phyloP scores from a whole-genome alignment of 108 stramenopile genomes.

The Seminavis robusta region DNA sequence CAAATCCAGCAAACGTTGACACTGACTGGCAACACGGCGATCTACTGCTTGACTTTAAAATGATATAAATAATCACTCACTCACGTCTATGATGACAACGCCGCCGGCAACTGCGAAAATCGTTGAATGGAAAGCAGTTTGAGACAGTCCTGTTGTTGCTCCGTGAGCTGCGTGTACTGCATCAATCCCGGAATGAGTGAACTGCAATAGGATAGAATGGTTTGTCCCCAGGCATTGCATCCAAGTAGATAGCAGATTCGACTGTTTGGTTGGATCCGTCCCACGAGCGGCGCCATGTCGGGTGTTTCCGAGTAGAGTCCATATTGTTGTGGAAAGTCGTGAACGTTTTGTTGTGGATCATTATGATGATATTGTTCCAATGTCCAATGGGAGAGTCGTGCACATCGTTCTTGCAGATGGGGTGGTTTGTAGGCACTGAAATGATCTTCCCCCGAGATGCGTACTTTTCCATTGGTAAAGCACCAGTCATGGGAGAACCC shows the following conservation, averaged over 20 bases:
- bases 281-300: slow-evolving; percentile 29
- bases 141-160: slow-evolving; percentile 24
- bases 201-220: slow-evolving; percentile 30
- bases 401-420: slow-evolving; percentile 20
- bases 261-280: slow-evolving; percentile 6
- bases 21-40: too few relatives aligned
- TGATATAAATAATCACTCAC: too few relatives aligned
- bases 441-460: slow-evolving; percentile 41
- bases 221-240: slow-evolving; percentile 47
- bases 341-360: slow-evolving; percentile 6
- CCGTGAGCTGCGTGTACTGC: slow-evolving; percentile 13
- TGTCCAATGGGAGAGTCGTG: slow-evolving; percentile 22
- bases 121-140: slow-evolving; percentile 29
- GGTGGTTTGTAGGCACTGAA: slow-evolving; percentile 38
- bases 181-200: slow-evolving; percentile 31
- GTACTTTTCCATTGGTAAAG: slow-evolving; percentile 24
- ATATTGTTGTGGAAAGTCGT: slow-evolving; percentile 36
- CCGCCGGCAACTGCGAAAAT: slow-evolving; percentile 14
- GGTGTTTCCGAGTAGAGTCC: slow-evolving; percentile 43
- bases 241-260: slow-evolving; percentile 31
- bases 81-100: too few relatives aligned
- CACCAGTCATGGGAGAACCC: slow-evolving; percentile 43
- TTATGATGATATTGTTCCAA: slow-evolving; percentile 15
- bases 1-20: too few relatives aligned
- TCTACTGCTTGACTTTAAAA: too few relatives aligned